phyloP scores from a whole-genome alignment of 2,329 filamentous ascomycete genomes.

The Ophidiomyces ophidiicola region DNA sequence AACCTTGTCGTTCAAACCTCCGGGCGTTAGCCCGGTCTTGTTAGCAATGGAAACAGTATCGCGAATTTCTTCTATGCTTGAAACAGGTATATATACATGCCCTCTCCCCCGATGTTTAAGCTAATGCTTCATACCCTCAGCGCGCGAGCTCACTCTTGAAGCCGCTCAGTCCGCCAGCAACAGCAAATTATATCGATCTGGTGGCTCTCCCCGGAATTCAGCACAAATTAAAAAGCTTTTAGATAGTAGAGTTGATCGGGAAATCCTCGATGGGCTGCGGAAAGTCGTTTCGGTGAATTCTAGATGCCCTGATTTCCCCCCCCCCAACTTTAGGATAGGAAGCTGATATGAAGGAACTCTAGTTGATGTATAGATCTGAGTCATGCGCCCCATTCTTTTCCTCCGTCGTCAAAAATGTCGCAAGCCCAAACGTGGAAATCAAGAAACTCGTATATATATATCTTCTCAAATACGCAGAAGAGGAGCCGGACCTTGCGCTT shows the following conservation, averaged over 20 bases:
- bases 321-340: background rate
- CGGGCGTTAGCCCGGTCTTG: slow-evolving; percentile 1
- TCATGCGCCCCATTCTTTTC: slow-evolving; percentile 89
- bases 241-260: slow-evolving; percentile 84
- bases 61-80: slow-evolving; percentile 82
- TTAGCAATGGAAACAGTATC: slow-evolving; percentile 82
- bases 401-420: slow-evolving; percentile 95
- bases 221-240: slow-evolving; percentile 86
- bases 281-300: slow-evolving; percentile 65
- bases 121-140: slow-evolving; percentile 37
- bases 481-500: slow-evolving; percentile 86
- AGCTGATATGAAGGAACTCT: slow-evolving; percentile 12
- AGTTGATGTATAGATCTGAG: slow-evolving; percentile 94
- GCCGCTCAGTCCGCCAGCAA: slow-evolving; percentile 75
- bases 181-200: slow-evolving; percentile 39
- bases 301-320: background rate
- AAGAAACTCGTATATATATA: slow-evolving; percentile 99
- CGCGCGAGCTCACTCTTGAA: slow-evolving; percentile 93
- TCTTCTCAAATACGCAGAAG: slow-evolving; percentile 88
- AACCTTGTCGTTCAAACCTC: background rate
- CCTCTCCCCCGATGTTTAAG: background rate
- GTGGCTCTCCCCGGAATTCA: slow-evolving; percentile 51
- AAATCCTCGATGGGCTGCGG: slow-evolving; percentile 82
- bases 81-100: slow-evolving; percentile 55
- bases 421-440: slow-evolving; percentile 83